Evolutionary conservation across 768 basidiomycete genomes (phyloP), one percentile per base, ranked within the genome.

Genomic region (Russula earlei): DNA sequence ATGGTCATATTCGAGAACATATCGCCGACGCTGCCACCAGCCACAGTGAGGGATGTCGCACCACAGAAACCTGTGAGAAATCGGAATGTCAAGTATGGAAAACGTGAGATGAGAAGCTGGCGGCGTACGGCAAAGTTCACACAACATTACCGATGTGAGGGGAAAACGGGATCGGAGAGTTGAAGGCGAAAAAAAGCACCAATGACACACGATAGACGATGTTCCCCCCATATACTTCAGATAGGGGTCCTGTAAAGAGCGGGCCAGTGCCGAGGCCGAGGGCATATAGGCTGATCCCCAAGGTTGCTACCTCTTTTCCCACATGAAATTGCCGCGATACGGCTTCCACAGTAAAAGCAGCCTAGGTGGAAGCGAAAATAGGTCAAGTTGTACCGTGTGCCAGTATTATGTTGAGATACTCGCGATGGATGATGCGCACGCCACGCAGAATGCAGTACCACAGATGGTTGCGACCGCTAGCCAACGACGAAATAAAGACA

Each of bases 101-200:
- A 6, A 40, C 4, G 22, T n/a, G 12, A n/a, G n/a, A 44, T 50
- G 14, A 49, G 29, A n/a, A 17, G 5, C 20, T 20, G 3, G 20
- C 10, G 20, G 19, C n/a, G n/a, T 31, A 25, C 36, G n/a, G n/a
- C 12, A 10, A n/a, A 36, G 20, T 47, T 36, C 54, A 38, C 9
- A 40, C 48, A 44, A 52, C 43, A 24, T 54, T 51, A 83, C 83
- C 77, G 24, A 81, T 75, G 62, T 87, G 74, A 4, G 80, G 81
- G 0, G 85, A 77, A 59, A 91, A 90, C 0, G 85, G 84, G 5
- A 87, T 81, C 0, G 86, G 84, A 63, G 83, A 84, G 14, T 81
- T 79, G 49, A 85, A 75, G 1, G 78, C 64, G 62, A 86, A 80
- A 65, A 86, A 83, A 3, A 80, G 60, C 0, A 70, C 61, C 59